Evolutionary conservation across 1,139 yeast genomes (phyloP).

Genomic region (Debaryomyces singareniensis): DNA sequence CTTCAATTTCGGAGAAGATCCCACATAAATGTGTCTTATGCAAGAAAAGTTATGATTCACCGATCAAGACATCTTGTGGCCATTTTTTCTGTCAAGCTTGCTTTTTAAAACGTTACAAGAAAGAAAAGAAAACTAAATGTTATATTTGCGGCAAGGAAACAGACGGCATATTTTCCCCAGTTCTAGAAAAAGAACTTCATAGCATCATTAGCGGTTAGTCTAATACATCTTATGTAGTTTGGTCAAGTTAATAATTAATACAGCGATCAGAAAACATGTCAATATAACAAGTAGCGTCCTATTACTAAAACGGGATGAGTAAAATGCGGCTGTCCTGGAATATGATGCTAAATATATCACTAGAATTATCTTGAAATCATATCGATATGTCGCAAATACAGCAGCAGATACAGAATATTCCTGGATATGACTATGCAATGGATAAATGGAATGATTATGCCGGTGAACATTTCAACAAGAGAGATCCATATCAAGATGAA

Average conservation of each 20-base stretch:
- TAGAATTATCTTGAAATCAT: no score
- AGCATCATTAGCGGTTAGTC: no score
- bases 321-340: no score
- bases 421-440: constrained; percentile 50
- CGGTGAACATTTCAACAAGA: constrained; percentile 53
- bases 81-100: constrained; percentile 67
- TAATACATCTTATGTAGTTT: no score
- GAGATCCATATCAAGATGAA: constrained; percentile 60
- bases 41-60: constrained; percentile 46
- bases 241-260: no score
- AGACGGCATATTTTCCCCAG: constrained; percentile 38
- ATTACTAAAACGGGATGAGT: no score
- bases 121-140: constrained; percentile 38
- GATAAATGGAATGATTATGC: constrained; percentile 62
- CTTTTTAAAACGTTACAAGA: constrained; percentile 46
- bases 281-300: no score
- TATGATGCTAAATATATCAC: no score
- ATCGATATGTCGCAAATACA: constrained; percentile 25
- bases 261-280: no score
- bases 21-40: constrained; percentile 69
- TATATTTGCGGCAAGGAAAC: constrained; percentile 55
- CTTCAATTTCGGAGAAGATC: constrained; percentile 18
- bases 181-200: constrained; percentile 10
- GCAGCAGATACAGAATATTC: constrained; percentile 43
- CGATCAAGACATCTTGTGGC: constrained; percentile 58